These are phyloP conservation scores for Letharia lupina DNA, from an alignment of 495 filamentous ascomycete genomes.

Conservation along the genomic window DNA sequence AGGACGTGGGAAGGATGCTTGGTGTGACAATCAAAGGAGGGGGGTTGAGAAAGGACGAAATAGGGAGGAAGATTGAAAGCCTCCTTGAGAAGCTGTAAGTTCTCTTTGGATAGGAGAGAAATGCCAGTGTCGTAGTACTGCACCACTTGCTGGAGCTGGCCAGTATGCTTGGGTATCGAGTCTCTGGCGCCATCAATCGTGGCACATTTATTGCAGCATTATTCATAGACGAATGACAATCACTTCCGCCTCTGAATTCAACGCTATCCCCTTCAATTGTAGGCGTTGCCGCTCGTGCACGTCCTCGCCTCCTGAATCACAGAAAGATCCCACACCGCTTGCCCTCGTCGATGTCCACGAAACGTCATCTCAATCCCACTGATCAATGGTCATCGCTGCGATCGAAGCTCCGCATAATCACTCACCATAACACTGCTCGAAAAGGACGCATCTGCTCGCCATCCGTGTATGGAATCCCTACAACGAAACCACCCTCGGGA, in stretches of 20 bases:
- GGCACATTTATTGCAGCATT: background rate
- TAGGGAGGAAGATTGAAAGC: slow-evolving; percentile 37
- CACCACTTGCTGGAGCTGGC: background rate
- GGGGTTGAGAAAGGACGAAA: slow-evolving; percentile 33
- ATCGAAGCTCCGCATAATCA: background rate
- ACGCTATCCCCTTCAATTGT: background rate
- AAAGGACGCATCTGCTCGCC: background rate
- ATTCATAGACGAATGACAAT: background rate
- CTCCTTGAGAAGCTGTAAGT: slow-evolving; percentile 27
- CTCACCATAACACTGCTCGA: background rate
- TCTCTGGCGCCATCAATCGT: background rate
- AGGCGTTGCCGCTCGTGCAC: background rate
- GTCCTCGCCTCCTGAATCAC: background rate
- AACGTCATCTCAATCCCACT: background rate
- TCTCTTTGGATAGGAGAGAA: background rate
- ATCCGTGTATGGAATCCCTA: no score
- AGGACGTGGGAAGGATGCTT: slow-evolving; percentile 46
- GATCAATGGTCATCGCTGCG: background rate
- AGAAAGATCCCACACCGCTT: background rate
- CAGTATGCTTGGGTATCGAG: slow-evolving; percentile 4
- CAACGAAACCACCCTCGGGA: no score
- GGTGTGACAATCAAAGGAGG: slow-evolving; percentile 49
- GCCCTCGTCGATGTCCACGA: background rate
- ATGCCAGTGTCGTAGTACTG: background rate
- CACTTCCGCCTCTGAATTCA: background rate